Evolutionary conservation across 306 rosid genomes (phyloP).

Genomic region (Cucurbita pepo): DNA sequence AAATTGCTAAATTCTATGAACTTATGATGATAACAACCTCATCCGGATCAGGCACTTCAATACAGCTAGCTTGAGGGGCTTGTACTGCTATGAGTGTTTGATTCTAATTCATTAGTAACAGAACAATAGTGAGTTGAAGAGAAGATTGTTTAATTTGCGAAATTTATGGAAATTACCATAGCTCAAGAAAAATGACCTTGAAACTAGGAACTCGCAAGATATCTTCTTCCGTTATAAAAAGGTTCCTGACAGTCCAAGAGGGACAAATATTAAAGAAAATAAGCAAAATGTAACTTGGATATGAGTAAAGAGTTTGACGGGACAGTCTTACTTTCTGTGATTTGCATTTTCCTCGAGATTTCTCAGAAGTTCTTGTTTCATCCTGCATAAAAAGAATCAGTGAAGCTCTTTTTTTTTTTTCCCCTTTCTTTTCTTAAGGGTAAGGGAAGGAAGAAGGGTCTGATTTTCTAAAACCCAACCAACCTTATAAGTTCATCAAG

Average conservation of each 20-base stretch:
- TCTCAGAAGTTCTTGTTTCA: constrained; percentile 45
- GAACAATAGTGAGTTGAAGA: constrained; percentile 15
- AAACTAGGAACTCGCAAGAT: constrained; percentile 50
- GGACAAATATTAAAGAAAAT: constrained; percentile 5
- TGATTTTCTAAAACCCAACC: neutral
- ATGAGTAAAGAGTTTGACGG: neutral
- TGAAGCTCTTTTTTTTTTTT: neutral
- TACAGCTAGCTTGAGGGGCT: constrained; percentile 61
- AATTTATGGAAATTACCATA: neutral
- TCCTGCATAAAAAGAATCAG: constrained; percentile 27
- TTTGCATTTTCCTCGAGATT: constrained; percentile 32
- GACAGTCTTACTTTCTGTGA: constrained; percentile 28
- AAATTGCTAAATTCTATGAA: constrained; percentile 15
- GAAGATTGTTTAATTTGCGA: neutral
- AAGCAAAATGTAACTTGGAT: neutral
- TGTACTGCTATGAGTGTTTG: constrained; percentile 57
- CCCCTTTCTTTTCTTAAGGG: neutral
- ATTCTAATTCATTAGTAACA: constrained; percentile 26
- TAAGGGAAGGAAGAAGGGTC: neutral
- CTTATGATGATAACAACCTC: constrained; percentile 35
- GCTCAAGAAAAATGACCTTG: constrained; percentile 35
- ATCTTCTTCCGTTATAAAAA: constrained; percentile 45
- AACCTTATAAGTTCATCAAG: constrained; percentile 65
- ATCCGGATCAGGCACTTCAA: constrained; percentile 82
- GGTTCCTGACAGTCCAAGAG: constrained; percentile 32